These are phyloP conservation scores for Plantago coronopus DNA, from an alignment of 305 asterid genomes.

Conservation along the genomic window DNA sequence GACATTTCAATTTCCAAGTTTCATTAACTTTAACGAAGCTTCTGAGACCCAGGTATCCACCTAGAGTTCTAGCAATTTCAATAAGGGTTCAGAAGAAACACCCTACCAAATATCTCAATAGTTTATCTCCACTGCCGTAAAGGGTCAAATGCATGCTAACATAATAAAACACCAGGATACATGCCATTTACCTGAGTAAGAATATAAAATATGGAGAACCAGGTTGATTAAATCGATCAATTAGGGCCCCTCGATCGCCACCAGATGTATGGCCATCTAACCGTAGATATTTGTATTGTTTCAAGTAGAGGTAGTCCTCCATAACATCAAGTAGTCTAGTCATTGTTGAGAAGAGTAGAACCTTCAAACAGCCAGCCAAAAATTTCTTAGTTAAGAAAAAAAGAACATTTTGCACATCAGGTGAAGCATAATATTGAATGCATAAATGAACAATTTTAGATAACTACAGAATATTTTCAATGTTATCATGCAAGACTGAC, in stretches of 20 bases:
- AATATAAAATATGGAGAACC: slow-evolving; percentile 90
- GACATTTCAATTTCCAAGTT: too few species aligned
- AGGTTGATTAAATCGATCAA: slow-evolving; percentile 78
- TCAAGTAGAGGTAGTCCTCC: slow-evolving; percentile 99
- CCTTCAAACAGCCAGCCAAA: slow-evolving; percentile 35
- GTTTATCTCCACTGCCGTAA: too few species aligned
- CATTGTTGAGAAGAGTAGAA: slow-evolving; percentile 98
- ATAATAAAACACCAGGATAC: slow-evolving; percentile 1
- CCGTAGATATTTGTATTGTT: slow-evolving; percentile 85
- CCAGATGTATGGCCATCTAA: slow-evolving; percentile 99
- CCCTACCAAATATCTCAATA: too few species aligned
- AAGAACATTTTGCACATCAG: slow-evolving; percentile 12
- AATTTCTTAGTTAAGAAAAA: neutral
- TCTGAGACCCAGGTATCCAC: too few species aligned
- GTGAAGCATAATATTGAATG: slow-evolving; percentile 3
- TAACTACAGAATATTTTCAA: slow-evolving; percentile 14
- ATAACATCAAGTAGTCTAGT: slow-evolving; percentile 97
- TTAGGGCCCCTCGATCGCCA: slow-evolving; percentile 95
- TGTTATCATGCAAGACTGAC: slow-evolving; percentile 9
- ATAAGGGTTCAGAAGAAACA: too few species aligned
- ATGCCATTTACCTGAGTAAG: slow-evolving; percentile 77
- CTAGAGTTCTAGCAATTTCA: too few species aligned
- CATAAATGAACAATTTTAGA: slow-evolving; percentile 11
- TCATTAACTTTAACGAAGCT: too few species aligned
- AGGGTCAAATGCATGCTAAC: neutral